Conservation (phyloP, 2,329 filamentous ascomycete genomes). For the Myriosclerotinia curreyana region DNA sequence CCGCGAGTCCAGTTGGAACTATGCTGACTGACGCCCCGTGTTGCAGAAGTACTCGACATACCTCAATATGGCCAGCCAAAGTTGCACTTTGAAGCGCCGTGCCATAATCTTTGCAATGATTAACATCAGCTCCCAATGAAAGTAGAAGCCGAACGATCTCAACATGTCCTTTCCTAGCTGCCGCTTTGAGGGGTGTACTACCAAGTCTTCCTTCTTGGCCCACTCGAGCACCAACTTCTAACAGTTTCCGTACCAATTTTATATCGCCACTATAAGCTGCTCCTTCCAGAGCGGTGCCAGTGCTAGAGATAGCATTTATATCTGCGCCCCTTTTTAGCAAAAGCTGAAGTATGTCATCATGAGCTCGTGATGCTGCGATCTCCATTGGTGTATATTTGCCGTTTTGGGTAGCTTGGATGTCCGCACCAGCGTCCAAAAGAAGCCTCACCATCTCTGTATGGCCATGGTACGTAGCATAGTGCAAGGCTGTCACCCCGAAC, state of each 20-base stretch:
- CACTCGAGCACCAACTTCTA: constrained; percentile 4
- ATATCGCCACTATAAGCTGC: constrained; percentile 2
- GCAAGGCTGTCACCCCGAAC: background rate
- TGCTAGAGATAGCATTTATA: constrained; percentile 23
- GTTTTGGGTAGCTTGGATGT: constrained; percentile 19
- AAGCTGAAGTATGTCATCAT: constrained; percentile 35
- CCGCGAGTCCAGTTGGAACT: background rate
- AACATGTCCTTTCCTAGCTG: background rate
- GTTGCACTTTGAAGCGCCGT: constrained; percentile 7
- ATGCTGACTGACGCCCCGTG: background rate
- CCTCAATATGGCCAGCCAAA: constrained; percentile 1
- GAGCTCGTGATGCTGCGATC: constrained; percentile 24
- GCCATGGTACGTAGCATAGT: constrained; percentile 24
- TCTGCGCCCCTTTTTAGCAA: constrained; percentile 37
- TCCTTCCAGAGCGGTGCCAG: constrained; percentile 13
- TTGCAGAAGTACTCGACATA: background rate
- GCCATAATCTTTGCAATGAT: constrained; percentile 3
- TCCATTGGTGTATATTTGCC: constrained; percentile 17
- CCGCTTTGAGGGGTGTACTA: background rate
- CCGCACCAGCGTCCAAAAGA: constrained; percentile 25
- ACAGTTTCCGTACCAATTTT: constrained; percentile 12
- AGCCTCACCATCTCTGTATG: constrained; percentile 23
- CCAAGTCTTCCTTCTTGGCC: background rate
- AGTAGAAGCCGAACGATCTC: background rate
- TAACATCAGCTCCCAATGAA: background rate